Percentiles rank a stretch among this genome's conserved stretches.
Conservation (phyloP, 805 yeast genomes). For the Lipomyces oligophaga region DNA sequence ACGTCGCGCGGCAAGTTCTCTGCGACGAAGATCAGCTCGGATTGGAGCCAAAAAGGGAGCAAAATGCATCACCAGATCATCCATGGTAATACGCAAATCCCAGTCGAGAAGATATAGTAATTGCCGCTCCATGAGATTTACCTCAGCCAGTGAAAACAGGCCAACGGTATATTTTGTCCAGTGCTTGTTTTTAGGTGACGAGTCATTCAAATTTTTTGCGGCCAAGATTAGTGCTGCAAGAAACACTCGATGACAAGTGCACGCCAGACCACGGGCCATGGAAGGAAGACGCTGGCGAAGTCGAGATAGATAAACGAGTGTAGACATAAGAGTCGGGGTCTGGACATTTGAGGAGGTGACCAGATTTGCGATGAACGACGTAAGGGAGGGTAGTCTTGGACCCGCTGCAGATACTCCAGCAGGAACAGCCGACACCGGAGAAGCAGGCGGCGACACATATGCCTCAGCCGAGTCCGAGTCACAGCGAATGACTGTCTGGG, state of each 20-base stretch:
- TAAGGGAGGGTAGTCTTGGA: conserved; percentile 45
- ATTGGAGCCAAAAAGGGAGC: conserved; percentile 75
- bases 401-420: not conserved
- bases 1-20: conserved; percentile 20
- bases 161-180: conserved; percentile 95
- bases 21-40: conserved; percentile 47
- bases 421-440: conserved; percentile 33
- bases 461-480: conserved; percentile 35
- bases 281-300: conserved; percentile 75
- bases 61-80: conserved; percentile 65
- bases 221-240: conserved; percentile 83
- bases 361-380: conserved; percentile 64
- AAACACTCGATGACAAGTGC: conserved; percentile 90
- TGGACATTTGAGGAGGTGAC: conserved; percentile 85
- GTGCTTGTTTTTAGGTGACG: conserved; percentile 91
- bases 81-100: conserved; percentile 68
- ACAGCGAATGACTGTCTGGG: conserved; percentile 40
- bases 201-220: conserved; percentile 90
- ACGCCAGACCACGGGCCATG: conserved; percentile 80
- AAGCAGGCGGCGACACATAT: conserved; percentile 40
- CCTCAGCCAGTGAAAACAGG: conserved; percentile 66
- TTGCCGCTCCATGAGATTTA: conserved; percentile 89
- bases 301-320: conserved; percentile 76
- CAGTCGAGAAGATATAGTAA: conserved; percentile 77
- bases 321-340: conserved; percentile 91